phyloP scores from a whole-genome alignment of 129 eudicot species.

The Artemisia tridentata region DNA sequence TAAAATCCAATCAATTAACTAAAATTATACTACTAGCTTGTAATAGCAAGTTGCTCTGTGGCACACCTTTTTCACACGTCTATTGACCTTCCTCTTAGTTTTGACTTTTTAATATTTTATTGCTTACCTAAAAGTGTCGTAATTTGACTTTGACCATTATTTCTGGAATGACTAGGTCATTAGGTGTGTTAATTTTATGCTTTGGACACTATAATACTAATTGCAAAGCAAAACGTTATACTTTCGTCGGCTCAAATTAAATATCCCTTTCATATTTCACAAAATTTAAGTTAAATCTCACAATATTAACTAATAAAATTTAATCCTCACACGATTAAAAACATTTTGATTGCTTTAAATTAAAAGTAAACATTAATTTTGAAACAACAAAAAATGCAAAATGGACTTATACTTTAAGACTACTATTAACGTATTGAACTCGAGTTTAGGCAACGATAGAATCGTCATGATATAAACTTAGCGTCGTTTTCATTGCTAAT shows the following conservation, averaged over 20 bases:
- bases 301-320: too few relatives aligned
- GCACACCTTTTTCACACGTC: slow-evolving; percentile 3
- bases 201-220: neutral
- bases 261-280: too few relatives aligned
- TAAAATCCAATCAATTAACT: neutral
- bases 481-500: neutral
- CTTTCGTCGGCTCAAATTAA: too few relatives aligned
- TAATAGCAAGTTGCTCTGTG: neutral
- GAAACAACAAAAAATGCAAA: neutral
- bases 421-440: neutral
- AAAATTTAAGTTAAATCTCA: too few relatives aligned
- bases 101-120: slow-evolving; percentile 2
- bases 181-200: neutral
- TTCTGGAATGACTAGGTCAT: neutral
- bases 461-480: neutral
- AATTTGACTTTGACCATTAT: neutral
- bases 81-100: slow-evolving; percentile 11
- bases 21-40: neutral
- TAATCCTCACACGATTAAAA: too few relatives aligned
- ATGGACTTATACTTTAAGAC: neutral
- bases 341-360: too few relatives aligned
- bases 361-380: neutral
- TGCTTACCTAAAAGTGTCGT: neutral
- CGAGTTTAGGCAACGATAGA: neutral
- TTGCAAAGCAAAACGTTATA: neutral